Conservation (phyloP, 176 grass and related monocot species). For the Eragrostis curvula region DNA sequence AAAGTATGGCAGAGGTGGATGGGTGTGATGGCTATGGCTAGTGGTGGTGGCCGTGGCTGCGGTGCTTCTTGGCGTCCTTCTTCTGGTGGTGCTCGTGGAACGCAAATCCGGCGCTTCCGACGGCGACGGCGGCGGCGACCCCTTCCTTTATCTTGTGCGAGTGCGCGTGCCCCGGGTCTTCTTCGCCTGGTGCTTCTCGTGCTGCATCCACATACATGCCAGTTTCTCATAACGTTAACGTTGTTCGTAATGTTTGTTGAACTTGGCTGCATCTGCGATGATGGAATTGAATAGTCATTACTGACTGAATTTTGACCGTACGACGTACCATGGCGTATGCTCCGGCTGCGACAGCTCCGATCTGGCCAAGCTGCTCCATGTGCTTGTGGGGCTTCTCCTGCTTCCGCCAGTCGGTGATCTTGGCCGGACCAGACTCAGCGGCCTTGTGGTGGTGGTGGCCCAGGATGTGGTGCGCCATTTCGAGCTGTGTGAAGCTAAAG, state of each 20-base stretch:
- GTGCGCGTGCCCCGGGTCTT: conserved; percentile 40
- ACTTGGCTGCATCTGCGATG: too few relatives aligned
- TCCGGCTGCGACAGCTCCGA: conserved; percentile 33
- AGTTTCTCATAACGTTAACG: too few relatives aligned
- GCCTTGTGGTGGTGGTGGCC: conserved; percentile 16
- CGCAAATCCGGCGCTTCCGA: conserved; percentile 46
- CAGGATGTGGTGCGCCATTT: conserved; percentile 21
- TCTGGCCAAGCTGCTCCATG: conserved; percentile 55
- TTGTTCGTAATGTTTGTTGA: too few relatives aligned
- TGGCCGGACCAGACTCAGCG: too few relatives aligned
- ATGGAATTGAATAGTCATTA: too few relatives aligned
- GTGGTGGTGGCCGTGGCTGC: conserved; percentile 28
- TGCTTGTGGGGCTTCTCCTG: conserved; percentile 60
- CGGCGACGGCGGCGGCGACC: conserved; percentile 38
- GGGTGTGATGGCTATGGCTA: background rate
- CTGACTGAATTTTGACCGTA: too few relatives aligned
- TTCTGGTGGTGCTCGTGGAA: conserved; percentile 55
- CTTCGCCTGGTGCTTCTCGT: conserved; percentile 52
- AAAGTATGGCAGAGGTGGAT: too few relatives aligned
- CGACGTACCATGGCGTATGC: conserved; percentile 36
- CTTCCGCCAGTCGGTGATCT: conserved; percentile 49
- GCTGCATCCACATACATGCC: background rate
- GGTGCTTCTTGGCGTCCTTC: conserved; percentile 59
- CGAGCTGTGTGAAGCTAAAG: too few relatives aligned
- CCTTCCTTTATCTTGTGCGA: conserved; percentile 48